These are phyloP conservation scores for Fragilaria radians DNA, from an alignment of 108 stramenopile genomes.

Conservation along the genomic window DNA sequence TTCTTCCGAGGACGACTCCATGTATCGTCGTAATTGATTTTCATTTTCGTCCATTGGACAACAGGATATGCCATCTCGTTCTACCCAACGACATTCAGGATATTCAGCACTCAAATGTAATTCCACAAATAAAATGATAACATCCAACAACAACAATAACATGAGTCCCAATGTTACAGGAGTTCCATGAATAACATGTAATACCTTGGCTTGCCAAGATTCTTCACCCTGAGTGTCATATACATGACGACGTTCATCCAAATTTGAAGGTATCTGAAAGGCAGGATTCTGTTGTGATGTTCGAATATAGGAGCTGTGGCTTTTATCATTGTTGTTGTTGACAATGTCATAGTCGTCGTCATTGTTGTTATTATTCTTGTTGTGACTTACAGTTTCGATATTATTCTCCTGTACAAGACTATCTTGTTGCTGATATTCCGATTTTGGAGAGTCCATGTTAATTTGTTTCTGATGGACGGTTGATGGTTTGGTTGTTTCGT, in stretches of 20 bases:
- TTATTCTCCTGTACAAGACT: too few species aligned
- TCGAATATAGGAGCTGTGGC: too few species aligned
- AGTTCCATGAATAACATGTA: slow-evolving; percentile 25
- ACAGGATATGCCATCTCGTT: slow-evolving; percentile 50
- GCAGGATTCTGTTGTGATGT: too few species aligned
- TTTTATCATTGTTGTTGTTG: too few species aligned
- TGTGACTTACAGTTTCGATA: too few species aligned
- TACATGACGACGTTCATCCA: slow-evolving; percentile 2
- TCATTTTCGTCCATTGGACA: slow-evolving; percentile 16
- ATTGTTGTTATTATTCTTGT: too few species aligned
- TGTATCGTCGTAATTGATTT: not conserved
- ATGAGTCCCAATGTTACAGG: slow-evolving; percentile 30
- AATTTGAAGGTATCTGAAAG: not conserved
- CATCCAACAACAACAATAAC: slow-evolving; percentile 38
- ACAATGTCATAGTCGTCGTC: too few species aligned
- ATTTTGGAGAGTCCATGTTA: too few species aligned
- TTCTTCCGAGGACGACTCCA: not conserved
- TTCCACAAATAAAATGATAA: slow-evolving; percentile 47
- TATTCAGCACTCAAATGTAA: slow-evolving; percentile 26
- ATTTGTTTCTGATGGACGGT: too few species aligned
- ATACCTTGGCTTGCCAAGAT: slow-evolving; percentile 22
- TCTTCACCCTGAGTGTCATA: slow-evolving; percentile 29
- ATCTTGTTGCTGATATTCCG: too few species aligned
- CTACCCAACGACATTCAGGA: slow-evolving; percentile 36
- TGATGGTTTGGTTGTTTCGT: too few species aligned